phyloP scores from a whole-genome alignment of 768 basidiomycete genomes.

The Pulveroboletus sp. region DNA sequence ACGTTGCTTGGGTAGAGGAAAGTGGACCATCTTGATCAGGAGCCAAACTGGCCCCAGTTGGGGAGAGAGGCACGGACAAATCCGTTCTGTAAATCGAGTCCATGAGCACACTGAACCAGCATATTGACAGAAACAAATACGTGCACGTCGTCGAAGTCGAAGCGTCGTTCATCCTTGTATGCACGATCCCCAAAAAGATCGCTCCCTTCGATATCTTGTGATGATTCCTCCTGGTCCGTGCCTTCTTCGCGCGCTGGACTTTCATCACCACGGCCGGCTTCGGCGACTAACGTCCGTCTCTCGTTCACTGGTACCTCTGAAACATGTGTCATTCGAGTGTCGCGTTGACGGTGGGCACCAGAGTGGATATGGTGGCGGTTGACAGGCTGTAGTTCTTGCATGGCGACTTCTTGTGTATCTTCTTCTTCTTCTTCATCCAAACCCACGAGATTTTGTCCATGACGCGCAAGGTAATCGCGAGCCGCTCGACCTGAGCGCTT shows the following conservation, averaged over 20 bases:
- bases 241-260: not conserved
- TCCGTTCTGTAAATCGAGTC: not conserved
- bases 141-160: constrained; percentile 6
- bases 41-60: not conserved
- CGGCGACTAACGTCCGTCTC: not conserved
- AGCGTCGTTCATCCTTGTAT: not conserved
- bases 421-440: constrained; percentile 5
- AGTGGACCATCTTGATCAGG: constrained; percentile 7
- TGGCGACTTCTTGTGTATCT: not conserved
- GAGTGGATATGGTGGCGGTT: constrained; percentile 15
- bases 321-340: constrained; percentile 1
- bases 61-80: not conserved
- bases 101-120: not conserved
- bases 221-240: not conserved
- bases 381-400: not conserved
- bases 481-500: not conserved
- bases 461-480: not conserved
- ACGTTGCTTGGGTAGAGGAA: constrained; percentile 22
- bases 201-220: constrained; percentile 9
- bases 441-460: not conserved
- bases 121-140: not conserved
- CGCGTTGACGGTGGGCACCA: constrained; percentile 1
- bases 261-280: not conserved
- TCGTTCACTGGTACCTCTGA: not conserved
- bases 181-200: constrained; percentile 22